Percentiles rank a stretch among this genome's conserved stretches.
Conservation (phyloP, 805 yeast genomes). For the Yamadazyma olivae region DNA sequence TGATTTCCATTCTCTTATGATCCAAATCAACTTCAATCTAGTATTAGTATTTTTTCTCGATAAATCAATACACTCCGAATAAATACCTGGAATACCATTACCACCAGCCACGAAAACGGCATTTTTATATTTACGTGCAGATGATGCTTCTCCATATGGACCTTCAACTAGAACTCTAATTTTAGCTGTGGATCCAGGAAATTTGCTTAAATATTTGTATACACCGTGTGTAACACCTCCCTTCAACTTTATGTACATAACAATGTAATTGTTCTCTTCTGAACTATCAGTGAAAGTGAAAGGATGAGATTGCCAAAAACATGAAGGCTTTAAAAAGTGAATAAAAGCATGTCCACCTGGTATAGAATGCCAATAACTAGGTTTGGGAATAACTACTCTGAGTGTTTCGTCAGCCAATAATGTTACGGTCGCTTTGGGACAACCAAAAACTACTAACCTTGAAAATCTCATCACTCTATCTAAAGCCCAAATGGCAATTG, state of each 20-base stretch:
- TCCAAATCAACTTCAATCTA: slow-evolving; percentile 57
- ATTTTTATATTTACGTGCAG: slow-evolving; percentile 49
- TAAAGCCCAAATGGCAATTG: slow-evolving; percentile 35
- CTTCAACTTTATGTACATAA: slow-evolving; percentile 41
- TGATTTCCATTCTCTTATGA: slow-evolving; percentile 52
- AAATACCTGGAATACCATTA: slow-evolving; percentile 64
- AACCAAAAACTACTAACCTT: slow-evolving; percentile 31
- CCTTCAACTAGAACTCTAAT: slow-evolving; percentile 44
- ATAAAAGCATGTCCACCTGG: slow-evolving; percentile 44
- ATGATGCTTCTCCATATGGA: slow-evolving; percentile 60
- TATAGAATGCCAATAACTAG: slow-evolving; percentile 32
- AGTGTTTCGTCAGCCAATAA: slow-evolving; percentile 38
- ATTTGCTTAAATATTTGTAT: slow-evolving; percentile 19
- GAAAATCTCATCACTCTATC: slow-evolving; percentile 33
- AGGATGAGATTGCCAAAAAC: slow-evolving; percentile 45
- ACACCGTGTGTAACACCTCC: slow-evolving; percentile 49
- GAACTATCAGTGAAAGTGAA: slow-evolving; percentile 33
- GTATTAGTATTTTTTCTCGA: slow-evolving; percentile 19
- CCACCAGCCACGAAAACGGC: slow-evolving; percentile 70
- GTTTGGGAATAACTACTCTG: slow-evolving; percentile 34
- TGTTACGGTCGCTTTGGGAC: slow-evolving; percentile 28
- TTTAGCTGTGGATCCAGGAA: slow-evolving; percentile 21
- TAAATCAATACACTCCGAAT: slow-evolving; percentile 36
- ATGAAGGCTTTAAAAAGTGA: slow-evolving; percentile 30
- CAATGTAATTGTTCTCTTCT: slow-evolving; percentile 20